These are phyloP conservation scores for Debaryomyces tyrocola DNA, from an alignment of 805 yeast species.

Conservation along the genomic window DNA sequence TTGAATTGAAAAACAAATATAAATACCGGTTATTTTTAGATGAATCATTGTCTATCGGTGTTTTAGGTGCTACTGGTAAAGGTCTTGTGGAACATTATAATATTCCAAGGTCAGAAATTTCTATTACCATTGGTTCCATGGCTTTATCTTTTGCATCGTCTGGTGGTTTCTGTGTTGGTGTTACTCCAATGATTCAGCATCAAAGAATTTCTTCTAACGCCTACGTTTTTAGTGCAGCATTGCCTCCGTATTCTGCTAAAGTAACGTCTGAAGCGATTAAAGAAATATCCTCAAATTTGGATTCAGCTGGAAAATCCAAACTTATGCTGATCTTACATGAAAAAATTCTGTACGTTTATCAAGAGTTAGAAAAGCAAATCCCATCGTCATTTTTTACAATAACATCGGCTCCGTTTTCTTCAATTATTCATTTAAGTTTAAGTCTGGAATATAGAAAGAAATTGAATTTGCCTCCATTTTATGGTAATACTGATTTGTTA, in stretches of 20 bases:
- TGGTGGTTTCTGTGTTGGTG: constrained; percentile 95
- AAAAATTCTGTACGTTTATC: constrained; percentile 41
- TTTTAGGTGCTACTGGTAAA: constrained; percentile 79
- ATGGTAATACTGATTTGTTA: constrained; percentile 48
- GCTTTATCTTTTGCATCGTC: constrained; percentile 79
- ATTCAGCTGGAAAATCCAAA: constrained; percentile 32
- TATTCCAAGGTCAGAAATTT: constrained; percentile 69
- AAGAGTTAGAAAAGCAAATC: constrained; percentile 40
- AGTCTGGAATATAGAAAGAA: constrained; percentile 43
- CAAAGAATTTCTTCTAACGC: constrained; percentile 90
- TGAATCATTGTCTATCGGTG: constrained; percentile 85
- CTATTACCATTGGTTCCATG: constrained; percentile 84
- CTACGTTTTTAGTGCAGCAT: constrained; percentile 89
- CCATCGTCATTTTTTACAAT: constrained; percentile 44
- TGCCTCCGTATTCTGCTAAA: constrained; percentile 87
- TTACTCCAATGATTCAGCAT: constrained; percentile 77
- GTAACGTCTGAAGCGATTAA: constrained; percentile 57
- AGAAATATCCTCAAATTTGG: constrained; percentile 41
- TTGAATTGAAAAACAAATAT: constrained; percentile 74
- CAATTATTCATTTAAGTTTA: constrained; percentile 68
- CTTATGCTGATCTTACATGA: constrained; percentile 35
- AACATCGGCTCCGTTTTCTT: constrained; percentile 58
- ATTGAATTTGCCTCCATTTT: constrained; percentile 48
- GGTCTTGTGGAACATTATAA: constrained; percentile 78
- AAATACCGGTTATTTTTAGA: constrained; percentile 87